phyloP scores from a whole-genome alignment of 2,329 filamentous ascomycete species.

The Whalleya microplaca region DNA sequence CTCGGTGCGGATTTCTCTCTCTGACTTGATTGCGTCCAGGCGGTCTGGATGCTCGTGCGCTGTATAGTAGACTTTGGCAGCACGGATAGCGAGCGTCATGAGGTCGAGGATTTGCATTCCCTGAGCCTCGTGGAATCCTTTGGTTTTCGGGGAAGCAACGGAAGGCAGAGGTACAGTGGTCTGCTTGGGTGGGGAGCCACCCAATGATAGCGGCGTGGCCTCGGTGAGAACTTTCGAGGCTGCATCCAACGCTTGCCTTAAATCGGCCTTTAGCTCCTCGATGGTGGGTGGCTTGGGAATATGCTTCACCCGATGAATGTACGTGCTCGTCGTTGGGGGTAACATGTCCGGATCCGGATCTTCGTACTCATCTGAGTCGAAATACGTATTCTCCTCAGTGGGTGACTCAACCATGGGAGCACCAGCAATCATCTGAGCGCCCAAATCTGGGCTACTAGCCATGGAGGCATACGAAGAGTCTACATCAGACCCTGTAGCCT shows the following conservation, averaged over 20 bases:
- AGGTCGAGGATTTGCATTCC: slow-evolving; percentile 92
- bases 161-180: slow-evolving; percentile 15
- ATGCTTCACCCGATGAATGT: slow-evolving; percentile 81
- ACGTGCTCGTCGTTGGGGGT: slow-evolving; percentile 96
- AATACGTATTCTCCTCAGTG: slow-evolving; percentile 47
- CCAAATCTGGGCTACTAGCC: slow-evolving; percentile 61
- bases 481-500: slow-evolving; percentile 50
- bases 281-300: slow-evolving; percentile 85
- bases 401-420: slow-evolving; percentile 52
- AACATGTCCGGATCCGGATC: slow-evolving; percentile 78
- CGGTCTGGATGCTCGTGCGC: slow-evolving; percentile 85
- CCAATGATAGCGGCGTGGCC: slow-evolving; percentile 46
- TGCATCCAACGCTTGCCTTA: slow-evolving; percentile 48
- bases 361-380: slow-evolving; percentile 63
- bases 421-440: slow-evolving; percentile 43
- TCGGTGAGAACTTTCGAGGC: slow-evolving; percentile 66
- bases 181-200: slow-evolving; percentile 9
- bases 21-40: slow-evolving; percentile 83
- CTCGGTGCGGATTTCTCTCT: slow-evolving; percentile 83
- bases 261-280: slow-evolving; percentile 69
- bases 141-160: slow-evolving; percentile 42
- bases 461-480: slow-evolving; percentile 65
- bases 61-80: slow-evolving; percentile 96
- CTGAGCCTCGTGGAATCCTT: slow-evolving; percentile 83
- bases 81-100: slow-evolving; percentile 91